These are phyloP conservation scores for Luffa acutangula DNA, from an alignment of 306 rosid species.

Conservation along the genomic window DNA sequence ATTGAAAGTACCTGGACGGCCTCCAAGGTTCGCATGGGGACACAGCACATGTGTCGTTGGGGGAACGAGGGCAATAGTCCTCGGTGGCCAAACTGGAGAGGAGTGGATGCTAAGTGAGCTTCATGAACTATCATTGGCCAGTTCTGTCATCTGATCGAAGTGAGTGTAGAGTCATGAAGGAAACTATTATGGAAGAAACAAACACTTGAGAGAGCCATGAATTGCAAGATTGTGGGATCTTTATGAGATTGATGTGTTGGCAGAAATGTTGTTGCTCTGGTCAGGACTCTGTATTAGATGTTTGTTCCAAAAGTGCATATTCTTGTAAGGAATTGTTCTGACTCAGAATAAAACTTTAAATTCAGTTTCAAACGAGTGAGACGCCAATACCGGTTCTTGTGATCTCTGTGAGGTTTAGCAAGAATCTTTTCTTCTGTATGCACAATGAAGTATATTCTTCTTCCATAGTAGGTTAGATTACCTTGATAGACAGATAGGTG, in stretches of 20 bases:
- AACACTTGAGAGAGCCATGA: constrained; percentile 19
- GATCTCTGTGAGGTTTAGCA: constrained; percentile 56
- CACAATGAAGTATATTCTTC: constrained; percentile 38
- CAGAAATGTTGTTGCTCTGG: constrained; percentile 19
- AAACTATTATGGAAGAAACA: constrained; percentile 18
- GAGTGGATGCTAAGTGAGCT: constrained; percentile 98
- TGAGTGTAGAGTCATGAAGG: constrained; percentile 11
- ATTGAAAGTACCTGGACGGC: constrained; percentile 84
- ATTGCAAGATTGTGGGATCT: constrained; percentile 22
- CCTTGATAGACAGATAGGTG: constrained; percentile 50
- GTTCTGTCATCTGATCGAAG: constrained; percentile 43
- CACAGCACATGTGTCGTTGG: constrained; percentile 99
- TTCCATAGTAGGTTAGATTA: constrained; percentile 56
- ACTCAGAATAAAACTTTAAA: constrained; percentile 34
- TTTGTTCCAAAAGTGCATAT: constrained; percentile 27
- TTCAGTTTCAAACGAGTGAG: constrained; percentile 27
- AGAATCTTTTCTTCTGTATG: constrained; percentile 46
- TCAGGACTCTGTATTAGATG: constrained; percentile 32
- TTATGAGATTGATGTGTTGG: constrained; percentile 24
- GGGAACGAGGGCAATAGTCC: constrained; percentile 92
- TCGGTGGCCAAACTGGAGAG: constrained; percentile 99
- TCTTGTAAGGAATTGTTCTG: constrained; percentile 40
- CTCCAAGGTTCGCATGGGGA: constrained; percentile 99
- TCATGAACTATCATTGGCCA: constrained; percentile 92
- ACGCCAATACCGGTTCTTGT: constrained; percentile 18